Evolutionary conservation across 1,284 basidiomycete species (phyloP).

Genomic region (Pyrrhoderma lamaoense): DNA sequence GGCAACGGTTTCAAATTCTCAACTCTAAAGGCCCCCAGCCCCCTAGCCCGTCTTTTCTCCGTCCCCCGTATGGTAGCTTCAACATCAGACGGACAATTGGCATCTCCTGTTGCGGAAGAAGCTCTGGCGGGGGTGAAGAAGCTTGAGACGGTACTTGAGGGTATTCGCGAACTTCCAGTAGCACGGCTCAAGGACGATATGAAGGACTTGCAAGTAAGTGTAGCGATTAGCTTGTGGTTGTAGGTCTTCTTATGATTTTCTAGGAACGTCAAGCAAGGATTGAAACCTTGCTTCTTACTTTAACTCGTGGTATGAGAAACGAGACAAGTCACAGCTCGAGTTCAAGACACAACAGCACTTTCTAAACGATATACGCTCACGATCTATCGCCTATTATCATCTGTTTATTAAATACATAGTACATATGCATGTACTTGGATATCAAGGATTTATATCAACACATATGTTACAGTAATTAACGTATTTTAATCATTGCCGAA

Average conservation of each 20-base stretch:
- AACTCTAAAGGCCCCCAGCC: conserved; percentile 37
- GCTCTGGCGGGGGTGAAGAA: conserved; percentile 36
- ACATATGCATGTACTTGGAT: no score
- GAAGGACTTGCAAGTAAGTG: conserved; percentile 65
- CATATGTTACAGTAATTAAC: no score
- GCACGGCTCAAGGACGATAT: conserved; percentile 65
- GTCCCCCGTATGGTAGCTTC: conserved; percentile 21
- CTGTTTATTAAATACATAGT: no score
- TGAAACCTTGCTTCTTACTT: conserved; percentile 53
- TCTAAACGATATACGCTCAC: neutral
- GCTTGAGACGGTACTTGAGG: conserved; percentile 55
- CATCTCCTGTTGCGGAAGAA: conserved; percentile 27
- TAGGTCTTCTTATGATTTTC: conserved; percentile 8
- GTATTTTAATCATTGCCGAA: neutral
- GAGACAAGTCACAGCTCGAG: conserved; percentile 25
- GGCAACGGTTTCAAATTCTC: conserved; percentile 20
- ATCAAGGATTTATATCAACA: no score
- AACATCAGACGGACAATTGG: conserved; percentile 15
- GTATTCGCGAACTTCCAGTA: conserved; percentile 54
- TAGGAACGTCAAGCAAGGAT: conserved; percentile 75
- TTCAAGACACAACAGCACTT: conserved; percentile 26
- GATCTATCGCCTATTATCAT: no score
- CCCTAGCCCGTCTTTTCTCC: conserved; percentile 45
- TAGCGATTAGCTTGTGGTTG: conserved; percentile 1
- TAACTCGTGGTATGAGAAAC: conserved; percentile 40